Conservation (phyloP, 2,329 filamentous ascomycete species). For the Lecanoromycetidae sp. region DNA sequence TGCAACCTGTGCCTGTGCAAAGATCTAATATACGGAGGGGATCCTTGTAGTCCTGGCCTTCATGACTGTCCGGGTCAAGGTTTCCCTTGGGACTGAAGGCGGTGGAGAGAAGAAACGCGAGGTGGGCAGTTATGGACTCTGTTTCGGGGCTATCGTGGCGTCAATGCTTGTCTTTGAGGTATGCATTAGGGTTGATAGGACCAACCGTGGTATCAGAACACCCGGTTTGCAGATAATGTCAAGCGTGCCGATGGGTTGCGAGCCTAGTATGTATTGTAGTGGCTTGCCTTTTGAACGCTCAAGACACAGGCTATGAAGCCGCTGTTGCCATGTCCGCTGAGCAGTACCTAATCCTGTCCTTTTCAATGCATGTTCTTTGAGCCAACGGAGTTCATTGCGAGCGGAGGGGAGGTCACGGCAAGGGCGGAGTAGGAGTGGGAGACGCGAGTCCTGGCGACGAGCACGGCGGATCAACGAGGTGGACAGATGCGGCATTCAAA, state of each 20-base stretch:
- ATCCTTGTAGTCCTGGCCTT: constrained; percentile 7
- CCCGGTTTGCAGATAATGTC: constrained; percentile 65
- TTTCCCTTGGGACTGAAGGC: background rate
- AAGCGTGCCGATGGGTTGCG: constrained; percentile 74
- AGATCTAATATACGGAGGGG: constrained; percentile 61
- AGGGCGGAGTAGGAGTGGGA: constrained; percentile 32
- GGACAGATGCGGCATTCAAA: constrained; percentile 34
- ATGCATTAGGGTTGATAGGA: constrained; percentile 5
- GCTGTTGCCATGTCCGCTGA: constrained; percentile 12
- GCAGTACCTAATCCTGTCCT: background rate
- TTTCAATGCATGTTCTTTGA: constrained; percentile 28
- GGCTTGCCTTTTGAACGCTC: constrained; percentile 53
- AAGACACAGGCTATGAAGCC: constrained; percentile 29
- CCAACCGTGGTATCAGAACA: constrained; percentile 71
- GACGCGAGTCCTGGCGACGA: constrained; percentile 25
- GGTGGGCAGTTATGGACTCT: constrained; percentile 51
- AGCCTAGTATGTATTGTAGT: constrained; percentile 78
- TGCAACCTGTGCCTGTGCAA: constrained; percentile 86
- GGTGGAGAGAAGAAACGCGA: constrained; percentile 36
- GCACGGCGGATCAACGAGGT: constrained; percentile 28
- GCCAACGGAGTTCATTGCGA: constrained; percentile 36
- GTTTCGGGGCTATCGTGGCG: constrained; percentile 51
- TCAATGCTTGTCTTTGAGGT: background rate
- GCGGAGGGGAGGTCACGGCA: constrained; percentile 34
- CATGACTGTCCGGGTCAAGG: background rate